A percentile compares a stretch with the other conserved stretches of the same genome.
Evolutionary conservation across 257 asterid genomes (phyloP).

Genomic region (Plantago ovata): DNA sequence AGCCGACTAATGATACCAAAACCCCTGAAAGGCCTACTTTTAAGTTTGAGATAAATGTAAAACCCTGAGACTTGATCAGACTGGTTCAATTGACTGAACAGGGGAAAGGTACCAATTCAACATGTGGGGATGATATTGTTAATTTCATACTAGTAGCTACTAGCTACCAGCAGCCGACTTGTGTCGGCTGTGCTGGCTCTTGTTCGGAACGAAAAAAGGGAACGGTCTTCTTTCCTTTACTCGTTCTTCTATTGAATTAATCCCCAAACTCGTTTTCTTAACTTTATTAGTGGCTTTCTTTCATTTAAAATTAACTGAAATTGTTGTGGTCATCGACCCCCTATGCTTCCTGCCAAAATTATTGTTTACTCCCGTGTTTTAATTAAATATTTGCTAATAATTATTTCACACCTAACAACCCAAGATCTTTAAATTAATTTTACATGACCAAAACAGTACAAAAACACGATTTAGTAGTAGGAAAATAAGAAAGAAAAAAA

Average conservation of each 20-base stretch:
- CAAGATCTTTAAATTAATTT: not conserved
- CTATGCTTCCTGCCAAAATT: too few relatives aligned
- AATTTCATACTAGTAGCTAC: too few relatives aligned
- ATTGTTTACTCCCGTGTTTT: too few relatives aligned
- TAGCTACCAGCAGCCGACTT: constrained; percentile 32
- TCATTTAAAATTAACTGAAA: too few relatives aligned
- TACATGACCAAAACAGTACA: constrained; percentile 16
- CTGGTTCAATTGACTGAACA: too few relatives aligned
- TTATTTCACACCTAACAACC: too few relatives aligned
- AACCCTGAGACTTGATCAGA: too few relatives aligned
- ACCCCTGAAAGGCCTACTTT: too few relatives aligned
- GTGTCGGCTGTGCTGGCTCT: constrained; percentile 33
- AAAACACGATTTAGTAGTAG: not conserved
- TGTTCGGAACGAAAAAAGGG: constrained; percentile 31
- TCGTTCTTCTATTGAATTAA: constrained; percentile 29
- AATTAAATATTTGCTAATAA: too few relatives aligned
- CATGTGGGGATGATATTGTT: constrained; percentile 17
- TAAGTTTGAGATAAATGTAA: too few relatives aligned
- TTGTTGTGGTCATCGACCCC: too few relatives aligned
- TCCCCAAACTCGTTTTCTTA: constrained; percentile 25
- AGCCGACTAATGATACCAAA: too few relatives aligned
- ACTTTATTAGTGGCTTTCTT: constrained; percentile 10
- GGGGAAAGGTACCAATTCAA: constrained; percentile 1
- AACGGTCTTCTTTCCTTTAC: not conserved
- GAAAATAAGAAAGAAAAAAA: not conserved